Base-by-base conservation (phyloP, 2,329 filamentous ascomycete genomes). In the Colletotrichum filicis region DNA sequence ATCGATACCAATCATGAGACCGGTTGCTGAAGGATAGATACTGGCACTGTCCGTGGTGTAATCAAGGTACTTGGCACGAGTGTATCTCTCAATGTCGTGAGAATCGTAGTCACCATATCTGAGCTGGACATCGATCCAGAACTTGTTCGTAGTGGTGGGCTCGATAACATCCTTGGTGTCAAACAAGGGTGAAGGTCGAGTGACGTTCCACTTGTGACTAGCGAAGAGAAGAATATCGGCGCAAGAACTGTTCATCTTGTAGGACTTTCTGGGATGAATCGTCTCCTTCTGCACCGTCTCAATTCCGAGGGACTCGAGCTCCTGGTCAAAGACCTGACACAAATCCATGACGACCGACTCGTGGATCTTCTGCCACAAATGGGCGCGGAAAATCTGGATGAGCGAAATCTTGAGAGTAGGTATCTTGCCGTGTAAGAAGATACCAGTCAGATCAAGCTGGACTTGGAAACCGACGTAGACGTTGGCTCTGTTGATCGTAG, bases 171-270 rank as follows among this genome's bases (percentile, higher is more conserved):
- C 97, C 86, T 98, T 98, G 64, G 95, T 98, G 78, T 99, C 97
- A 80, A 97, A 98, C 4, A 99, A 87, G 77, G 98, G 90, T 3
- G 96, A 98, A 1, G 97, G 97, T 3, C 94, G 89, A 0, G 95
- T 98, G 65, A 99, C 95, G 75, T 97, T 98, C 97, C 97, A 99
- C 83, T 98, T 99, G 86, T 98, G 97, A 76, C 94, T 97, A 49
- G 97, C 96, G 80, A 99, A 99, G 11, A 99, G 90, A 67, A 98
- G 88, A 75, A 99, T 98, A 82, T 99, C 97, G 5, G 97, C 97
- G 79, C 97, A 98, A 71, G 96, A 98, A 79, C 95, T 98, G 88
- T 99, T 99, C 97, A 99, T 99, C 91, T 99, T 99, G 91, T 99
- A 99, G 5, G 95, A 98, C 85, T 99, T 99, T 90, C 97, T 91